Evolutionary conservation across 495 filamentous ascomycete species (phyloP).

Genomic region (Penicillium subrubescens): DNA sequence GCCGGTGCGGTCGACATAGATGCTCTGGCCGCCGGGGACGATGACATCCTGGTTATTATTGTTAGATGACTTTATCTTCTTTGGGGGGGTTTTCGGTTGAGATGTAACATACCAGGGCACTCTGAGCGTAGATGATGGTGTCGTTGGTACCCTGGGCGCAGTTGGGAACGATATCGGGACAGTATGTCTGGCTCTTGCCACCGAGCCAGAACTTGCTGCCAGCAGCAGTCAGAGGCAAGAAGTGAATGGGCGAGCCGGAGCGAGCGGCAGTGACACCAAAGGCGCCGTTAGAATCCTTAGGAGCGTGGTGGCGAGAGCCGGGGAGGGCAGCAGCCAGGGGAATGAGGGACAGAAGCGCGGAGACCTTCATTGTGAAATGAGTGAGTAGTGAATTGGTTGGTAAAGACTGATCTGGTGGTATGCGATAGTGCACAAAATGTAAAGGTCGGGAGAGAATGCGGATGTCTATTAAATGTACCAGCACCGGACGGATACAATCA

Average conservation of each 20-base stretch:
- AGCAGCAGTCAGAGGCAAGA: conserved; percentile 34
- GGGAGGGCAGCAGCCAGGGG: conserved; percentile 30
- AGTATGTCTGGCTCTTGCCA: conserved; percentile 32
- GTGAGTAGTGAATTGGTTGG: background rate
- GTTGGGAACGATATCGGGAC: conserved; percentile 24
- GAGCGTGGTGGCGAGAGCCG: conserved; percentile 6
- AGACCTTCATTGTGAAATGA: conserved; percentile 33
- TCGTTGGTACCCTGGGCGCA: conserved; percentile 35
- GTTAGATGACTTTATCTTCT: conserved; percentile 2
- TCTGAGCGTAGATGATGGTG: conserved; percentile 34
- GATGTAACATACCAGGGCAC: conserved; percentile 18
- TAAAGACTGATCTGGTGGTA: background rate
- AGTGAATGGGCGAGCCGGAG: conserved; percentile 39
- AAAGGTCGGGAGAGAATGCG: background rate
- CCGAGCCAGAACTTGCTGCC: conserved; percentile 39
- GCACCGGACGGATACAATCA: background rate
- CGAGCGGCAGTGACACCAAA: conserved; percentile 36
- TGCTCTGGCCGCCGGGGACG: conserved; percentile 64
- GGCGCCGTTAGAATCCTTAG: conserved; percentile 15
- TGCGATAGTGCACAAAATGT: background rate
- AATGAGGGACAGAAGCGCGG: conserved; percentile 26
- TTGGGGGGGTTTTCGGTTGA: background rate
- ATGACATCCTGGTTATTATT: conserved; percentile 38
- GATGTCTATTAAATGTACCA: background rate
- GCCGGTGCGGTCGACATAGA: conserved; percentile 58